Percentiles rank a stretch among this genome's conserved stretches.
Evolutionary conservation across 1,284 basidiomycete species (phyloP).

Genomic region (Austroboletus rostrupii): DNA sequence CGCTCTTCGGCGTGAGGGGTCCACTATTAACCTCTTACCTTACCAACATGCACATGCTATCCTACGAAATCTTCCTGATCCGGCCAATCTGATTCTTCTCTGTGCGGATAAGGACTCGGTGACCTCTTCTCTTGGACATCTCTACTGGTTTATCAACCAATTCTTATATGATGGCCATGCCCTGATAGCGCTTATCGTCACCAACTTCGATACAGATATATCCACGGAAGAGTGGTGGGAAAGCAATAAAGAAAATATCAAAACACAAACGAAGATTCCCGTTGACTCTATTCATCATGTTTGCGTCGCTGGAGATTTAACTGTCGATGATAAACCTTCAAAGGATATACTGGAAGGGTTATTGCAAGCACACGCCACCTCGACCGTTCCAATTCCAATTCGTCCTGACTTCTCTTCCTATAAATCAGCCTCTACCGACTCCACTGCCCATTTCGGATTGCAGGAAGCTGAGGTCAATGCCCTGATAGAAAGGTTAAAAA

Average conservation of each 20-base stretch:
- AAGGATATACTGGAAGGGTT: not conserved
- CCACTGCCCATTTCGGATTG: not conserved
- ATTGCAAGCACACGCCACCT: not conserved
- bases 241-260: not conserved
- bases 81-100: not conserved
- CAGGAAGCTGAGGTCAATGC: not conserved
- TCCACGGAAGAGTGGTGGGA: slow-evolving; percentile 7
- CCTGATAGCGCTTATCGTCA: slow-evolving; percentile 29
- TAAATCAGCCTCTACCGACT: not conserved
- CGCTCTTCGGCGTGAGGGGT: not conserved
- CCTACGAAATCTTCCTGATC: slow-evolving; percentile 3
- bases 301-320: not conserved
- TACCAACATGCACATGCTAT: slow-evolving; percentile 10
- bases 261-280: not conserved
- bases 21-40: not conserved
- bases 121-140: not conserved
- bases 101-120: slow-evolving; percentile 1
- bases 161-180: slow-evolving; percentile 12
- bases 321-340: not conserved
- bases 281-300: not conserved
- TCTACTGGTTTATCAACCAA: slow-evolving; percentile 7
- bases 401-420: not conserved
- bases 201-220: slow-evolving; percentile 14
- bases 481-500: too few relatives aligned
- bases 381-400: not conserved